A percentile compares a stretch with the other conserved stretches of the same genome.
Evolutionary conservation across 768 basidiomycete species (phyloP).

Genomic region (Tylopilus sp.): DNA sequence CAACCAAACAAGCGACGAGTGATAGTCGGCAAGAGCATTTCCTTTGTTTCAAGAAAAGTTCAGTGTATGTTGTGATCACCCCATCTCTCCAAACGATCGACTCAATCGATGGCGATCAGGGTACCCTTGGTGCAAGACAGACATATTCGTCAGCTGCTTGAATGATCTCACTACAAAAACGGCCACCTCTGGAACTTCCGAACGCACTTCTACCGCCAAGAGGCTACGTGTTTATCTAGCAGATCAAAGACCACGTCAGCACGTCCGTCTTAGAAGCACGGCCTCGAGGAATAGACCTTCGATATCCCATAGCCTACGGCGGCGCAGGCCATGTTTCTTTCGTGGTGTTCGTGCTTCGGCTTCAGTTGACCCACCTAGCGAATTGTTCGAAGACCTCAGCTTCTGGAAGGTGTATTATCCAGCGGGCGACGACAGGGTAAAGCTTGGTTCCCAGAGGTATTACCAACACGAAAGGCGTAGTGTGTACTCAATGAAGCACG

Average conservation of each 20-base stretch:
- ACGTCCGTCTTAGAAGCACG: slow-evolving; percentile 47
- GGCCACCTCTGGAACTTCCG: slow-evolving; percentile 48
- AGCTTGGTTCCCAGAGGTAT: too few species aligned
- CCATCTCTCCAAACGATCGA: slow-evolving; percentile 60
- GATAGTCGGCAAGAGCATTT: slow-evolving; percentile 60
- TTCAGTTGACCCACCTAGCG: slow-evolving; percentile 63
- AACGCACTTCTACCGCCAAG: slow-evolving; percentile 35
- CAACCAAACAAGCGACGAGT: slow-evolving; percentile 38
- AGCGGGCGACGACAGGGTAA: too few species aligned
- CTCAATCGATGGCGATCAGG: slow-evolving; percentile 67
- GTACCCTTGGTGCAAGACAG: slow-evolving; percentile 45
- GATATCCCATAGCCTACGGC: slow-evolving; percentile 51
- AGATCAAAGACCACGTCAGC: slow-evolving; percentile 20
- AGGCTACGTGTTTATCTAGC: neutral
- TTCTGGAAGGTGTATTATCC: slow-evolving; percentile 55
- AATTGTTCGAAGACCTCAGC: slow-evolving; percentile 52
- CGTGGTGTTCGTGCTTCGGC: slow-evolving; percentile 56
- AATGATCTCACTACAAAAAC: slow-evolving; percentile 37
- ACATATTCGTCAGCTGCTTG: slow-evolving; percentile 48
- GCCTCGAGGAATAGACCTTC: slow-evolving; percentile 61
- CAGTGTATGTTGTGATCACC: slow-evolving; percentile 55
- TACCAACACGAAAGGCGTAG: slow-evolving; percentile 11
- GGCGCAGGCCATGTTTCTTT: slow-evolving; percentile 60
- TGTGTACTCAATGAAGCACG: slow-evolving; percentile 75
- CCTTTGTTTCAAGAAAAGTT: slow-evolving; percentile 58